Evolutionary conservation across 148 eudicot genomes (phyloP).

Genomic region (Mesembryanthemum crystallinum): DNA sequence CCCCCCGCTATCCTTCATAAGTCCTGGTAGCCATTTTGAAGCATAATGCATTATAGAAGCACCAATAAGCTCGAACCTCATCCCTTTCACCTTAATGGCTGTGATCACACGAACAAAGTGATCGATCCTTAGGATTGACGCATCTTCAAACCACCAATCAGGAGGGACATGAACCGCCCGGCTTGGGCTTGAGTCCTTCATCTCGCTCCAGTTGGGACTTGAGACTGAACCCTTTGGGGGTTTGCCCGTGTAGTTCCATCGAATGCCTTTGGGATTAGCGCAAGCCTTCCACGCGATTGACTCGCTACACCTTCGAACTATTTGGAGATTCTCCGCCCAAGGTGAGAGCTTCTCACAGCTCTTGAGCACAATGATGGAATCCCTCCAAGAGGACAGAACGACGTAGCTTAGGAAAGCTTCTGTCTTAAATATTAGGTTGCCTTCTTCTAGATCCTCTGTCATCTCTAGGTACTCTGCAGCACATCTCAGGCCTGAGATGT

Average conservation of each 20-base stretch:
- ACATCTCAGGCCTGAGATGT: conserved; percentile 88
- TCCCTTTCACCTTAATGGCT: conserved; percentile 95
- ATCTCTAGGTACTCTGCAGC: conserved; percentile 92
- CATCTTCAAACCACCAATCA: conserved; percentile 99
- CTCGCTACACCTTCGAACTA: conserved; percentile 91
- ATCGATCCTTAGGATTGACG: conserved; percentile 77
- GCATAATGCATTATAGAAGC: conserved; percentile 81
- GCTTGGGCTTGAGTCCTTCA: conserved; percentile 68
- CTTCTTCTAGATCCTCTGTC: conserved; percentile 99
- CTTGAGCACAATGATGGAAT: conserved; percentile 80
- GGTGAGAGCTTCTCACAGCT: conserved; percentile 91
- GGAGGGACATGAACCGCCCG: conserved; percentile 57
- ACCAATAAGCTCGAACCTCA: conserved; percentile 81
- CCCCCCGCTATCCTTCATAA: conserved; percentile 50
- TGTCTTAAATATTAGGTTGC: conserved; percentile 92
- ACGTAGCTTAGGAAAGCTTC: conserved; percentile 96
- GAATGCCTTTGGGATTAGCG: conserved; percentile 86
- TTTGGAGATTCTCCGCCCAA: conserved; percentile 97
- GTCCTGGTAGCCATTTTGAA: conserved; percentile 74
- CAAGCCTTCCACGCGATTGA: conserved; percentile 99
- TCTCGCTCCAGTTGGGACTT: conserved; percentile 78
- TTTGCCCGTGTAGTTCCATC: conserved; percentile 79
- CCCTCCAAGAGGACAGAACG: conserved; percentile 91
- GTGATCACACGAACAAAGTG: conserved; percentile 94
- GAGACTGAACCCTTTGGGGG: conserved; percentile 53